Base-by-base conservation (phyloP, 2,329 filamentous ascomycete species). In the Beauveria australis region DNA sequence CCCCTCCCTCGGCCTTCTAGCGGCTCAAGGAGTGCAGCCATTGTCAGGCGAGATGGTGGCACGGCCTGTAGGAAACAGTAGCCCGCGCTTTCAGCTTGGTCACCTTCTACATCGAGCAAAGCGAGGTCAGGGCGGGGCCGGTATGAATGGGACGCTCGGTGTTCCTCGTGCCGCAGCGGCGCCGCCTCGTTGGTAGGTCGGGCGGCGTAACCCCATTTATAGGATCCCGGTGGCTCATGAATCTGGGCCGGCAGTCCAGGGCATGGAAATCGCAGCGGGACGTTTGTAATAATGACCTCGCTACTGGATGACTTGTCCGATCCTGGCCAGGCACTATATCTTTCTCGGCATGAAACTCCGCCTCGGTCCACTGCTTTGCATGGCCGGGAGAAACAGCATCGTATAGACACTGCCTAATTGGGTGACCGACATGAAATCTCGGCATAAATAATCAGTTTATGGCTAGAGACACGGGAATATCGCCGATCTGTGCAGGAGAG, bases 61-160 rank as follows among this genome's bases (percentile, higher is more conserved):
- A 57, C 22, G 22, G 5, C 6, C 3, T 26, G 26, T 30, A 9
- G 43, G 40, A 44, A 30, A 16, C 22, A 44, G 10, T 41, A 43
- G n/a, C 24, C 22, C 24, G 19, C 3, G 18, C 7, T 18, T 16
- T 16, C 40, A 28, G 16, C 47, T 43, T 22, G 18, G 18, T 19
- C 26, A 59, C 57, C 57, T 59, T 19, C 57, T 49, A 46, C 8
- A 53, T 59, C 37, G n/a, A 53, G 48, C 40, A 26, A 28, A n/a
- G n/a, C 40, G 26, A n/a, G 14, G 57, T n/a, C 14, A 33, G 28
- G 40, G 57, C 48, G 57, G 48, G 48, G 49, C 44, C 55, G 33
- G 10, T 5, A 40, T 2, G 18, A 40, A 43, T 44, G 10, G 12
- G 12, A 19, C 56, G 33, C 56, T 6, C 6, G 28, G 12, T 22